These are phyloP conservation scores for Fusarium stilboides DNA, from an alignment of 2,329 filamentous ascomycete species.

Conservation along the genomic window DNA sequence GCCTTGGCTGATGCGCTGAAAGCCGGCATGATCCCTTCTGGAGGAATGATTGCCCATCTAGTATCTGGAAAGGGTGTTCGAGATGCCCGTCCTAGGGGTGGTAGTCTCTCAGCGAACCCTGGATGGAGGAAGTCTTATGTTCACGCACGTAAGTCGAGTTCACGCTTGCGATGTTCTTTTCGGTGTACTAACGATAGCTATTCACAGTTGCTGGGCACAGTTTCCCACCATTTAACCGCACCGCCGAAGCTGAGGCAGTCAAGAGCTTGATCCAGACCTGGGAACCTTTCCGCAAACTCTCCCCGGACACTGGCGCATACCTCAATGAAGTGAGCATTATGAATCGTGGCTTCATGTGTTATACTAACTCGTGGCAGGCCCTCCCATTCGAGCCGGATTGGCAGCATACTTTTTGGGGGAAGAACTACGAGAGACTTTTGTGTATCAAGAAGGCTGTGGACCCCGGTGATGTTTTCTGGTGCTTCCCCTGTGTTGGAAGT, in stretches of 20 bases:
- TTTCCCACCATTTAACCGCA: constrained; percentile 54
- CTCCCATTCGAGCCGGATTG: constrained; percentile 56
- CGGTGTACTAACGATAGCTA: fast-evolving
- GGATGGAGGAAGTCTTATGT: constrained; percentile 65
- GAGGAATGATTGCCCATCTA: constrained; percentile 55
- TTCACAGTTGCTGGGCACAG: constrained; percentile 46
- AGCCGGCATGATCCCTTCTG: constrained; percentile 50
- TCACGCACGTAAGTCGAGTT: constrained; percentile 58
- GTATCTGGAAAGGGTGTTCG: constrained; percentile 63
- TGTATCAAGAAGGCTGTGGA: constrained; percentile 64
- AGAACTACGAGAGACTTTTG: constrained; percentile 62
- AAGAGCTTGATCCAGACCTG: constrained; percentile 47
- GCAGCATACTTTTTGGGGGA: constrained; percentile 60
- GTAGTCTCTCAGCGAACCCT: constrained; percentile 64
- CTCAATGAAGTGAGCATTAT: constrained; percentile 59
- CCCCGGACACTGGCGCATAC: constrained; percentile 61
- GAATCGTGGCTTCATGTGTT: fast-evolving
- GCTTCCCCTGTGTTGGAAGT: constrained; percentile 63
- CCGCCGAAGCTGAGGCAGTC: constrained; percentile 49
- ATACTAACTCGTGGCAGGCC: constrained; percentile 44
- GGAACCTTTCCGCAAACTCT: constrained; percentile 58
- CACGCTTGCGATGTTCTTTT: constrained; percentile 17
- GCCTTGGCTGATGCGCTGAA: constrained; percentile 57
- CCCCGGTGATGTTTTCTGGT: constrained; percentile 65
- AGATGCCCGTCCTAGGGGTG: constrained; percentile 61